Conservation (phyloP, 495 filamentous ascomycete genomes). For the Stereocaulon alpinum region DNA sequence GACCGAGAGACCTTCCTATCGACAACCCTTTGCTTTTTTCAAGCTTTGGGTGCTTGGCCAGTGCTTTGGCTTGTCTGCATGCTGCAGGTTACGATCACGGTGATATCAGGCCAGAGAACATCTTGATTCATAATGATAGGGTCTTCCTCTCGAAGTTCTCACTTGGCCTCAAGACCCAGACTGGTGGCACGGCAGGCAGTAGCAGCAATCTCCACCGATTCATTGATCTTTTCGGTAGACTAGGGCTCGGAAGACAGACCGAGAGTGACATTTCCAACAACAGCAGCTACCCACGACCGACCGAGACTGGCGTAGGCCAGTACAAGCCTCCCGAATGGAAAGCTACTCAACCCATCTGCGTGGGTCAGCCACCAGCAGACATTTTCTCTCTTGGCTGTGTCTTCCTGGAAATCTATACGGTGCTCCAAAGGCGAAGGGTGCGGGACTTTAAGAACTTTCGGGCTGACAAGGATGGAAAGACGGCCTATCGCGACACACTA, state of each 20-base stretch:
- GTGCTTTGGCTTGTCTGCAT: background rate
- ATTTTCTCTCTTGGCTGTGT: constrained; percentile 6
- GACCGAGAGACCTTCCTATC: background rate
- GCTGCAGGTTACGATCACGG: constrained; percentile 1
- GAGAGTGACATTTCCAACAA: background rate
- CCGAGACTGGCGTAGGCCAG: background rate
- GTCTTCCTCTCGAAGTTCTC: background rate
- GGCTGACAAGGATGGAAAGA: background rate
- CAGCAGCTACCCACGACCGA: background rate
- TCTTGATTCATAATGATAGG: background rate
- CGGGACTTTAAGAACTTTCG: constrained; percentile 1
- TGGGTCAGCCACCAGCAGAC: background rate
- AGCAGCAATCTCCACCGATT: background rate
- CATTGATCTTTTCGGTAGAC: background rate
- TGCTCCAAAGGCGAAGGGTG: background rate
- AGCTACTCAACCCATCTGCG: background rate
- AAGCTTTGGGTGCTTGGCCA: background rate
- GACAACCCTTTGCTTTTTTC: background rate
- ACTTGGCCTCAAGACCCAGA: background rate
- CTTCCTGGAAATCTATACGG: constrained; percentile 3
- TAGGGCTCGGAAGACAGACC: background rate
- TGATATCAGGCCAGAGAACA: background rate
- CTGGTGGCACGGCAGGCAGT: background rate
- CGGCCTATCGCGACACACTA: background rate
- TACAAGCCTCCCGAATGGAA: background rate